phyloP scores from a whole-genome alignment of 257 asterid genomes.

The Jasminum sambac region DNA sequence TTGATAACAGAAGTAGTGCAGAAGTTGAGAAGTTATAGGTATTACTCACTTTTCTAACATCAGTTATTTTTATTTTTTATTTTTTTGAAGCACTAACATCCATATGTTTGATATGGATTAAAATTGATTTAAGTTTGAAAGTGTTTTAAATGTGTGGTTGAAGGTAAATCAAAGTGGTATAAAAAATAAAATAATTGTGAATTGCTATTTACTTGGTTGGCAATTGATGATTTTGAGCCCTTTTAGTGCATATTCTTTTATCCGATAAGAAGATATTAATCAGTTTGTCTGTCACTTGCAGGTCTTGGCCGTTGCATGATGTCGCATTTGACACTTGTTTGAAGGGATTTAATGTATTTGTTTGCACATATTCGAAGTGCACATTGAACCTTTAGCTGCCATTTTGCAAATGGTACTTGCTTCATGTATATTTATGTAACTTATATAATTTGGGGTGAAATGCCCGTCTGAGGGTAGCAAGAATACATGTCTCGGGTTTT shows the following conservation, averaged over 20 bases:
- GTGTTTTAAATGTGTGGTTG: too few relatives aligned
- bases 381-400: background rate
- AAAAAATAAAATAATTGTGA: too few relatives aligned
- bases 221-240: background rate
- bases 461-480: background rate
- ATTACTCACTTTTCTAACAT: slow-evolving; percentile 8
- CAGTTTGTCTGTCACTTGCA: background rate
- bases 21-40: slow-evolving; percentile 37
- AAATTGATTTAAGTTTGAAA: too few relatives aligned
- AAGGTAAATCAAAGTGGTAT: too few relatives aligned
- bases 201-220: background rate
- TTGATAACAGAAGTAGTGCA: slow-evolving; percentile 25
- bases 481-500: background rate
- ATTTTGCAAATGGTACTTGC: background rate
- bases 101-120: too few relatives aligned
- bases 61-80: too few relatives aligned
- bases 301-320: background rate
- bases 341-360: background rate
- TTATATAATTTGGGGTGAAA: background rate
- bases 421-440: background rate
- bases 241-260: background rate
- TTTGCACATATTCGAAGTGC: background rate
- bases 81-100: too few relatives aligned
- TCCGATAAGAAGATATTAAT: background rate
- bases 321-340: background rate